These are phyloP conservation scores for Talaromyces marneffei DNA, from an alignment of 2,329 filamentous ascomycete genomes.

Conservation along the genomic window DNA sequence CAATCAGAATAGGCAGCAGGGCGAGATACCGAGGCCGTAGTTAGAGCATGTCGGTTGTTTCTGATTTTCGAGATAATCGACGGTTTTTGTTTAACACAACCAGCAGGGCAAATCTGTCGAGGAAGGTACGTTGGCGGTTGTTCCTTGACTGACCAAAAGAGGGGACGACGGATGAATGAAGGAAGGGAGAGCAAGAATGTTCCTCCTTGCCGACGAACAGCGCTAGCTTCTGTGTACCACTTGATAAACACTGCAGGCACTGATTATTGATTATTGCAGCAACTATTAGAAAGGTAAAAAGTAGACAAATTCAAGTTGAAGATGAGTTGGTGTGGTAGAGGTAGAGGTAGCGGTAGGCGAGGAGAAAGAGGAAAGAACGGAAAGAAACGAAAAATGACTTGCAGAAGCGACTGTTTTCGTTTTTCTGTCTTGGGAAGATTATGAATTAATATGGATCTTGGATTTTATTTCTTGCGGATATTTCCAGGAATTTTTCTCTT, in stretches of 20 bases:
- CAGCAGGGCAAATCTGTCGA: neutral
- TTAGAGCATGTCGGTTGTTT: conserved; percentile 11
- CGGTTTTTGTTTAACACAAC: neutral
- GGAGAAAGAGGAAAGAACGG: neutral
- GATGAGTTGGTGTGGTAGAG: neutral
- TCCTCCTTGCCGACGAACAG: conserved; percentile 9
- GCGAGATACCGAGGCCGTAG: conserved; percentile 4
- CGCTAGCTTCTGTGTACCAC: neutral
- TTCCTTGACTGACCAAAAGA: conserved; percentile 1
- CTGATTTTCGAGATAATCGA: neutral
- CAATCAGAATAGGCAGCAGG: conserved; percentile 21
- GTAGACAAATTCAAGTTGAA: neutral
- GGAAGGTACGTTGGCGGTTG: neutral
- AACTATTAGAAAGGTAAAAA: neutral
- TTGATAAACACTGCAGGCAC: too few relatives aligned
- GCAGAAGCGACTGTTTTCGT: conserved; percentile 10
- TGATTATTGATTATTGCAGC: neutral
- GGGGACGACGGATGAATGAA: neutral
- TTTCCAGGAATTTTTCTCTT: conserved; percentile 7
- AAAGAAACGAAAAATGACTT: neutral
- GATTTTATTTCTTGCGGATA: neutral
- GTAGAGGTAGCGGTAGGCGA: neutral
- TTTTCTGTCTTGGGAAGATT: conserved; percentile 14
- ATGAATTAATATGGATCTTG: neutral
- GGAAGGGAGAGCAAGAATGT: conserved; percentile 5